phyloP scores from a whole-genome alignment of 163 green algal species.

The Prototheca wickerhamii region DNA sequence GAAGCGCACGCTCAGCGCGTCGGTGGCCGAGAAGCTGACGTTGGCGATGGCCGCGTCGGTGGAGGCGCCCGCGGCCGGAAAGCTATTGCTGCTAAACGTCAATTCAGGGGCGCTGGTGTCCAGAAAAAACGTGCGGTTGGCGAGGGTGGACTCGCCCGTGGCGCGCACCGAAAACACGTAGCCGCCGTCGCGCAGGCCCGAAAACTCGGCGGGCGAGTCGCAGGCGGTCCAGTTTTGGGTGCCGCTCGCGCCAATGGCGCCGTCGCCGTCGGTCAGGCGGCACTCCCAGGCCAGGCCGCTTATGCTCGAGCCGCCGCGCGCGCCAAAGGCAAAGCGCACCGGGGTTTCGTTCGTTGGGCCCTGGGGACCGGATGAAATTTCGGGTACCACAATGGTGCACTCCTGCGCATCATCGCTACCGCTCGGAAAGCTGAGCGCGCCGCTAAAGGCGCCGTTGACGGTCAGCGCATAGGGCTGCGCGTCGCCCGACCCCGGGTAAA shows the following conservation, averaged over 20 bases:
- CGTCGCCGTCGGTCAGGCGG: constrained; percentile 26
- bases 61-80: neutral
- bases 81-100: neutral
- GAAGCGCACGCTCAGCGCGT: constrained; percentile 18
- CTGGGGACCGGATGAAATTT: constrained; percentile 19
- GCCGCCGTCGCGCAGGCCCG: constrained; percentile 30
- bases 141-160: constrained; percentile 33
- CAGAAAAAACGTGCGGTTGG: constrained; percentile 30
- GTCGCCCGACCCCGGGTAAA: constrained; percentile 3
- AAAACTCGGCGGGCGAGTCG: constrained; percentile 28
- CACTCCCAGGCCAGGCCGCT: constrained; percentile 44
- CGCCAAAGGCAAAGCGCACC: constrained; percentile 31
- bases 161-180: constrained; percentile 61
- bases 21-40: constrained; percentile 18
- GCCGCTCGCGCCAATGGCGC: constrained; percentile 1
- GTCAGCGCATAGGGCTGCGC: constrained; percentile 63
- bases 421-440: constrained; percentile 21
- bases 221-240: constrained; percentile 33
- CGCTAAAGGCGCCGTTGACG: constrained; percentile 52
- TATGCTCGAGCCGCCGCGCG: constrained; percentile 4
- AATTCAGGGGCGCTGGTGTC: constrained; percentile 19
- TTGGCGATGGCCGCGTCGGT: constrained; percentile 1
- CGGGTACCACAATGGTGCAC: constrained; percentile 27
- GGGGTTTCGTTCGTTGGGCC: constrained; percentile 17
- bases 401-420: constrained; percentile 8